Percentiles rank a stretch among this genome's conserved stretches.
Conservation (phyloP, 345 rosid genomes). For the Crucihimalaya himalaica region DNA sequence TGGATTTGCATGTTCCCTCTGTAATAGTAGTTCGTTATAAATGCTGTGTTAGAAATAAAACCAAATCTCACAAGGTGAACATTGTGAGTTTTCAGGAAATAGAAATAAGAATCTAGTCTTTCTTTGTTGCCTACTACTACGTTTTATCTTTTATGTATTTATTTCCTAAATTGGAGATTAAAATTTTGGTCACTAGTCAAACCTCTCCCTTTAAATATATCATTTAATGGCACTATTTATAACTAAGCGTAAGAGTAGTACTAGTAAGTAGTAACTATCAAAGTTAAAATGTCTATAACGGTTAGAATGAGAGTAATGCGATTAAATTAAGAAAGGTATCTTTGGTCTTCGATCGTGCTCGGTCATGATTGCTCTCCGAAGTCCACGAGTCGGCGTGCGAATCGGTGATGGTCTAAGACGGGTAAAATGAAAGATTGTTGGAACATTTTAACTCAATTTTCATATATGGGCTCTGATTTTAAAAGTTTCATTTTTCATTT, state of each 20-base stretch:
- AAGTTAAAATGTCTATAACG: slow-evolving; percentile 11
- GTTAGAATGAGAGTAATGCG: slow-evolving; percentile 13
- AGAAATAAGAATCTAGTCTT: slow-evolving; percentile 6
- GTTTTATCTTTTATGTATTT: not conserved
- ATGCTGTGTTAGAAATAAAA: not conserved
- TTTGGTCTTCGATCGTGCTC: slow-evolving; percentile 28
- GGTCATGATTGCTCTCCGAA: slow-evolving; percentile 27
- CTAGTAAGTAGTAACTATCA: not conserved
- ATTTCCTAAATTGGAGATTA: slow-evolving; percentile 10
- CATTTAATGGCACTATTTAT: slow-evolving; percentile 13
- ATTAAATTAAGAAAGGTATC: slow-evolving; percentile 25
- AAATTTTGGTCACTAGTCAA: slow-evolving; percentile 27
- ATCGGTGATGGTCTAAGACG: slow-evolving; percentile 7
- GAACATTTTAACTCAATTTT: not conserved
- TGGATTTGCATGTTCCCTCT: slow-evolving; percentile 9
- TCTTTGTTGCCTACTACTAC: not conserved
- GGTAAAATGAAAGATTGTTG: not conserved
- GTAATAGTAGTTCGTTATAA: slow-evolving; percentile 16
- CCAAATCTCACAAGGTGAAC: not conserved
- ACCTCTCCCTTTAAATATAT: not conserved
- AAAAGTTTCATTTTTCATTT: not conserved
- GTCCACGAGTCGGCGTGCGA: slow-evolving; percentile 29
- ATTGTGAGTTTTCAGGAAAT: slow-evolving; percentile 25
- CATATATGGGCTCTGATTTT: slow-evolving; percentile 10
- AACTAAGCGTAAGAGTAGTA: not conserved